Percentiles rank a stretch among this genome's conserved stretches.
Evolutionary conservation across 2,329 filamentous ascomycete genomes (phyloP).

Genomic region (Onygena corvina): DNA sequence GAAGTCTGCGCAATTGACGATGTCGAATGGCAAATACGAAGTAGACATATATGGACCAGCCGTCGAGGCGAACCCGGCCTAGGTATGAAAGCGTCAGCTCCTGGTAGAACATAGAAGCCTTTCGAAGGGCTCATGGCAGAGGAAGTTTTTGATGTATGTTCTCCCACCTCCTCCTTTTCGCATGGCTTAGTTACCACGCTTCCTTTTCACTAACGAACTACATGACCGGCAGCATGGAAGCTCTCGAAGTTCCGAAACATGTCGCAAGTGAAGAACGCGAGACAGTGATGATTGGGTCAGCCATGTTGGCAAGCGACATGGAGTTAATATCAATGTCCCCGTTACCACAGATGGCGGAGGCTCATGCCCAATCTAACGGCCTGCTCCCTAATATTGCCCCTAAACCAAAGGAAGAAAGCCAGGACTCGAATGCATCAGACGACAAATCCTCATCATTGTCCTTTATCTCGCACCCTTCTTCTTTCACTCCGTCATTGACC

Average conservation of each 20-base stretch:
- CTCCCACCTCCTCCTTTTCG: neutral
- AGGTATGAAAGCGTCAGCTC: neutral
- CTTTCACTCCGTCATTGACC: constrained; percentile 1
- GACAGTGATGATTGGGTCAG: neutral
- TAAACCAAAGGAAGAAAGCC: neutral
- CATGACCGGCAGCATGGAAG: neutral
- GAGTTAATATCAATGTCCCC: neutral
- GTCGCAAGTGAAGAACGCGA: neutral
- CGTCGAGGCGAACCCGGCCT: neutral
- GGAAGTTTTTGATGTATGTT: neutral
- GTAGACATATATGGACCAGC: neutral
- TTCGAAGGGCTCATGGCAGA: neutral
- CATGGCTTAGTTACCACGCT: neutral
- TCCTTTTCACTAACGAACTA: neutral
- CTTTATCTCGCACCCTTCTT: neutral
- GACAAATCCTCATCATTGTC: neutral
- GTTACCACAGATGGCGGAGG: neutral
- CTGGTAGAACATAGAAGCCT: neutral
- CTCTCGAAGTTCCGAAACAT: neutral
- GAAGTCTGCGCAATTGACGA: too few relatives aligned
- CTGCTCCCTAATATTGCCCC: neutral
- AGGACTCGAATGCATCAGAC: constrained; percentile 1
- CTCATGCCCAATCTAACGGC: neutral
- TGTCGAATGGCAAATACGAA: neutral
- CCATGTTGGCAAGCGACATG: neutral